Percentiles rank a stretch among this genome's conserved stretches.
These are phyloP conservation scores for Parasitella parasitica DNA, from an alignment of 371 early-diverging fungal genomes.

Conservation along the genomic window DNA sequence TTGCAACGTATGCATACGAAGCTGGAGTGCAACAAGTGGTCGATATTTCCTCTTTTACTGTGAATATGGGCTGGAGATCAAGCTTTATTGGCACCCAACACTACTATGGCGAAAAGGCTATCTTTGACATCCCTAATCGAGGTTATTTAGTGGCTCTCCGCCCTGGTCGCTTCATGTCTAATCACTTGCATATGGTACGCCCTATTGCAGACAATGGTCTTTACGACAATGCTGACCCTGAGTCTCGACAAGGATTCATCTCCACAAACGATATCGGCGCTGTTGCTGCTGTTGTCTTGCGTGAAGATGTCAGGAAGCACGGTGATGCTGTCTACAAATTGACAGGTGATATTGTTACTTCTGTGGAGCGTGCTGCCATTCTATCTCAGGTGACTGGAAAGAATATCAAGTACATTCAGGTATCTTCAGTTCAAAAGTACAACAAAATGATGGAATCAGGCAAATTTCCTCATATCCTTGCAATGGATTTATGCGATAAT, in stretches of 20 bases:
- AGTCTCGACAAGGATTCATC: conserved; percentile 8
- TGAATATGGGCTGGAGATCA: conserved; percentile 21
- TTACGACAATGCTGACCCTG: background rate
- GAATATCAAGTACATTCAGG: conserved; percentile 2
- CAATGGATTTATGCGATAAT: background rate
- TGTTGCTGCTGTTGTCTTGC: conserved; percentile 20
- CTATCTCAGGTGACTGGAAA: conserved; percentile 12
- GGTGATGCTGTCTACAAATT: conserved; percentile 18
- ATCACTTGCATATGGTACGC: conserved; percentile 5
- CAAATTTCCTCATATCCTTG: background rate
- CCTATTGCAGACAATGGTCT: background rate
- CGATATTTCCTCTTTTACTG: conserved; percentile 25
- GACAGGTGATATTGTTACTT: conserved; percentile 1
- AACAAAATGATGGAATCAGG: background rate
- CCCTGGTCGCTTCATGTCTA: conserved; percentile 37
- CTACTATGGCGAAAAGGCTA: conserved; percentile 23
- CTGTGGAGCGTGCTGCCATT: conserved; percentile 5
- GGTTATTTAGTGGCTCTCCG: conserved; percentile 29
- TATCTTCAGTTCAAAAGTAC: conserved; percentile 13
- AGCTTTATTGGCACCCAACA: conserved; percentile 14
- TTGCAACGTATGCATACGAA: conserved; percentile 21
- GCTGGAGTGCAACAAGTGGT: conserved; percentile 37
- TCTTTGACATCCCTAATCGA: conserved; percentile 24
- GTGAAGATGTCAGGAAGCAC: conserved; percentile 23
- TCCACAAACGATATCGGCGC: conserved; percentile 29